Percentiles rank a stretch among this genome's conserved stretches.
Conservation (phyloP, 805 yeast species). For the Lipomyces starkeyi region DNA sequence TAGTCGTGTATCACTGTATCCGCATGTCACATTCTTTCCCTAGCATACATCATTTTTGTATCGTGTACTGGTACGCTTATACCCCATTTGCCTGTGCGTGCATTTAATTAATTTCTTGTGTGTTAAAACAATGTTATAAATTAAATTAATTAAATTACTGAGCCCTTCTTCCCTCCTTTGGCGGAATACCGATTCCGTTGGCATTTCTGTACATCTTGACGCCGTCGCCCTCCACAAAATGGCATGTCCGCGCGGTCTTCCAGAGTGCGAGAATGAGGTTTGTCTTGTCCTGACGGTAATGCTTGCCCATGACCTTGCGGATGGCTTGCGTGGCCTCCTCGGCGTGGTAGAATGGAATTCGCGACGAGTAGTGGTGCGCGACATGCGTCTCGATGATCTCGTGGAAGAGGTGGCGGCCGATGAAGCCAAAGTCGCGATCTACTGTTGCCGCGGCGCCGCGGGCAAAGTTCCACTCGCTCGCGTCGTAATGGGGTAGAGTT, state of each 20-base stretch:
- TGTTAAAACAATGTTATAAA: neutral
- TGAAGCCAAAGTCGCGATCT: constrained; percentile 81
- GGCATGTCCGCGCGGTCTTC: constrained; percentile 65
- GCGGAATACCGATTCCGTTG: constrained; percentile 59
- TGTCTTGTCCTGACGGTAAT: constrained; percentile 69
- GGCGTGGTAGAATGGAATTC: constrained; percentile 85
- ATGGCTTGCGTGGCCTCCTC: constrained; percentile 64
- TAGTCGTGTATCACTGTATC: neutral
- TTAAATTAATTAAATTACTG: constrained; percentile 6
- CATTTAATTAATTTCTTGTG: neutral
- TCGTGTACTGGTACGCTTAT: neutral
- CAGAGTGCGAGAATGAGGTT: constrained; percentile 74
- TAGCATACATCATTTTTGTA: neutral
- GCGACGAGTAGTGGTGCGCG: constrained; percentile 79
- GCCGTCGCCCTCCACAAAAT: constrained; percentile 74
- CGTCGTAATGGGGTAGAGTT: constrained; percentile 77
- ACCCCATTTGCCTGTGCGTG: neutral
- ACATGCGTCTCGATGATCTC: constrained; percentile 92
- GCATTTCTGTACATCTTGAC: constrained; percentile 75
- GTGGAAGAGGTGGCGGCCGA: constrained; percentile 80
- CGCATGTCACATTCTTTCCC: neutral
- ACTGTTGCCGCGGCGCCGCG: constrained; percentile 91
- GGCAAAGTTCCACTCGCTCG: constrained; percentile 73
- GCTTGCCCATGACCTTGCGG: constrained; percentile 83
- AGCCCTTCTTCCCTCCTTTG: constrained; percentile 26